These are phyloP conservation scores for Cladorrhinum sp. DNA, from an alignment of 2,329 filamentous ascomycete genomes.

Conservation along the genomic window DNA sequence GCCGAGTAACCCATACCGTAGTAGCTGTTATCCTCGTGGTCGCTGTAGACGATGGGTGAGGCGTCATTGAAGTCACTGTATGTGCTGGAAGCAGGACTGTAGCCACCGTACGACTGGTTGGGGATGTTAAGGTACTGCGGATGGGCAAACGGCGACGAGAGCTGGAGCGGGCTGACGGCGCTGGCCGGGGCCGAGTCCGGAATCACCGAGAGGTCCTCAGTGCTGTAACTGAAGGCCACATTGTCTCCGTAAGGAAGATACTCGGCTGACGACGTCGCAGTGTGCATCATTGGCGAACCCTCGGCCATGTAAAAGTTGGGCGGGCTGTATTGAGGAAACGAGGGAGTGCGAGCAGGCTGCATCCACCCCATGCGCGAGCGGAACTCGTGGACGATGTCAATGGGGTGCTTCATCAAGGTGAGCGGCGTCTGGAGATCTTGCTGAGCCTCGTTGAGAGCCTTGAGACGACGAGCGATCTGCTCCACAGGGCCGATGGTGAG, in stretches of 20 bases:
- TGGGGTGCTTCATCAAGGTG: conserved; percentile 68
- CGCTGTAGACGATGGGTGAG: conserved; percentile 59
- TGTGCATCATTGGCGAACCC: conserved; percentile 36
- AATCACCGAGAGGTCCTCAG: conserved; percentile 58
- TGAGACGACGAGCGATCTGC: conserved; percentile 75
- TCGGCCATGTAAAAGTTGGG: conserved; percentile 53
- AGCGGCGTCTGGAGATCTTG: conserved; percentile 60
- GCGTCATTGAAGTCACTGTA: conserved; percentile 46
- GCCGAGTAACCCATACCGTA: conserved; percentile 48
- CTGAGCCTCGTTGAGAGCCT: conserved; percentile 59
- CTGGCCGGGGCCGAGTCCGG: conserved; percentile 46
- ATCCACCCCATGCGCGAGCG: conserved; percentile 66
- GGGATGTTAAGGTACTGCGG: conserved; percentile 62
- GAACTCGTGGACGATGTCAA: conserved; percentile 67
- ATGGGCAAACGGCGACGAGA: conserved; percentile 54
- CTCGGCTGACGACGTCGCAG: conserved; percentile 38
- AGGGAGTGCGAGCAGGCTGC: conserved; percentile 56
- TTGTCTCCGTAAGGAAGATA: conserved; percentile 54
- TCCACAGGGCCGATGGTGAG: conserved; percentile 79
- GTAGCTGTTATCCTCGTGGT: conserved; percentile 54
- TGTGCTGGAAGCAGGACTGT: conserved; percentile 62
- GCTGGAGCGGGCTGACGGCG: conserved; percentile 52
- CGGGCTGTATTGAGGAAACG: conserved; percentile 59
- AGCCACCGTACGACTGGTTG: conserved; percentile 58
- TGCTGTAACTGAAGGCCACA: conserved; percentile 61